Conservation (phyloP, 495 filamentous ascomycete genomes). For the Hypoxylon subgilvum region DNA sequence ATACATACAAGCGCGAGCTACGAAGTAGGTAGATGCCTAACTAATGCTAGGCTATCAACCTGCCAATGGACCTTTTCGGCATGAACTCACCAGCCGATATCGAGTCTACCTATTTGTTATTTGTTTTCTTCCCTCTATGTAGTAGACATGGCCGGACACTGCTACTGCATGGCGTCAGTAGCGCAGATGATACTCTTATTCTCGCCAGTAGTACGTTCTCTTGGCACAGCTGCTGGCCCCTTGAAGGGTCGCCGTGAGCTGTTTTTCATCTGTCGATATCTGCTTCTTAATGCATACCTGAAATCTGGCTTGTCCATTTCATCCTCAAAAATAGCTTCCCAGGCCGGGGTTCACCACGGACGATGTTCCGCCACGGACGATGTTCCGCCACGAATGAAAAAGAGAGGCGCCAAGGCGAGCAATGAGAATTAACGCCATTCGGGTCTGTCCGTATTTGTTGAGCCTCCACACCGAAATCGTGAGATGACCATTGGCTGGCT, state of each 20-base stretch:
- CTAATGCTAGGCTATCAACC: slow-evolving; percentile 14
- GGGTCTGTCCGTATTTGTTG: slow-evolving; percentile 33
- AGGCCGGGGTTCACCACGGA: too few relatives aligned
- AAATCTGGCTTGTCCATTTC: background rate
- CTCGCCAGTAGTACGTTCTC: slow-evolving; percentile 3
- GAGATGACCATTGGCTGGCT: slow-evolving; percentile 15
- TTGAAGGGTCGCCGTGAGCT: background rate
- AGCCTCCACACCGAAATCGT: slow-evolving; percentile 31
- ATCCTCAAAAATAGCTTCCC: too few relatives aligned
- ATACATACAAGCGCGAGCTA: slow-evolving; percentile 15
- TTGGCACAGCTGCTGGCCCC: slow-evolving; percentile 7
- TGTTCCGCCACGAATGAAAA: slow-evolving; percentile 26
- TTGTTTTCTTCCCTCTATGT: slow-evolving; percentile 4
- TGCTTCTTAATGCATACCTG: slow-evolving; percentile 1
- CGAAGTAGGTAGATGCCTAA: slow-evolving; percentile 17
- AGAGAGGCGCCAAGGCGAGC: slow-evolving; percentile 34
- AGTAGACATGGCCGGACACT: slow-evolving; percentile 8
- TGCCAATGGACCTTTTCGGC: slow-evolving; percentile 1
- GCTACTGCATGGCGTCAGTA: slow-evolving; percentile 26
- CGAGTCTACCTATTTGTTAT: slow-evolving; percentile 4
- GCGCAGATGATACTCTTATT: slow-evolving; percentile 21
- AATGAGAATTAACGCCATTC: slow-evolving; percentile 28
- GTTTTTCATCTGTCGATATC: slow-evolving; percentile 3
- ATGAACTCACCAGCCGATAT: background rate
- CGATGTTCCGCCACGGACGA: too few relatives aligned